phyloP scores from a whole-genome alignment of 345 rosid genomes.

The Eucalyptus regnans region DNA sequence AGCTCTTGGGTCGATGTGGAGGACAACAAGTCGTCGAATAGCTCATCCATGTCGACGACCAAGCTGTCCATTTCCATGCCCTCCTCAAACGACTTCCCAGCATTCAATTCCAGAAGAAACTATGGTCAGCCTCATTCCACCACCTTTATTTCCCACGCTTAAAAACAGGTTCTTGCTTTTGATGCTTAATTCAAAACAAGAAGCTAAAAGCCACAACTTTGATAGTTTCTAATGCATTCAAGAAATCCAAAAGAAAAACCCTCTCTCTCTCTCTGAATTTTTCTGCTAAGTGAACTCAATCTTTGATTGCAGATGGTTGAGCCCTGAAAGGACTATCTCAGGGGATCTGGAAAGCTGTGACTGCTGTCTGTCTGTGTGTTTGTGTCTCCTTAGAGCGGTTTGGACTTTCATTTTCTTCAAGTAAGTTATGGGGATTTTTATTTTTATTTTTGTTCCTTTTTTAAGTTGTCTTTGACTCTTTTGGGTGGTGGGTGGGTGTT shows the following conservation, averaged over 20 bases:
- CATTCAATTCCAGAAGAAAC: conserved; percentile 29
- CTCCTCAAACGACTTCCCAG: conserved; percentile 42
- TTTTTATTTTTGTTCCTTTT: background rate
- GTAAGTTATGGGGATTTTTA: background rate
- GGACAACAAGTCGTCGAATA: conserved; percentile 36
- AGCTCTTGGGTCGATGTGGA: conserved; percentile 44
- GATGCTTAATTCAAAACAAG: background rate
- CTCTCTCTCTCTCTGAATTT: background rate
- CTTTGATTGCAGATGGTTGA: conserved; percentile 17
- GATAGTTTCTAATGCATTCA: background rate
- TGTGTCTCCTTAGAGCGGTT: background rate
- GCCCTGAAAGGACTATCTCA: background rate
- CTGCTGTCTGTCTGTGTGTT: background rate
- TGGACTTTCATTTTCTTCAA: background rate
- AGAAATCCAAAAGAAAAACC: background rate
- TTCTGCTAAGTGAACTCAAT: background rate
- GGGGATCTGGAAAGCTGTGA: background rate
- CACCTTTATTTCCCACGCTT: background rate
- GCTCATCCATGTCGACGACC: conserved; percentile 29
- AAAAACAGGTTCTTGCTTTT: background rate
- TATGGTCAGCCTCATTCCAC: conserved; percentile 9
- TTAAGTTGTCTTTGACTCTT: background rate
- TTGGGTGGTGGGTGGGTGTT: background rate
- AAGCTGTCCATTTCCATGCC: conserved; percentile 66
- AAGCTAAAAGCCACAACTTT: background rate